phyloP scores from a whole-genome alignment of 331 rosid species.

The Rosa hybrid region DNA sequence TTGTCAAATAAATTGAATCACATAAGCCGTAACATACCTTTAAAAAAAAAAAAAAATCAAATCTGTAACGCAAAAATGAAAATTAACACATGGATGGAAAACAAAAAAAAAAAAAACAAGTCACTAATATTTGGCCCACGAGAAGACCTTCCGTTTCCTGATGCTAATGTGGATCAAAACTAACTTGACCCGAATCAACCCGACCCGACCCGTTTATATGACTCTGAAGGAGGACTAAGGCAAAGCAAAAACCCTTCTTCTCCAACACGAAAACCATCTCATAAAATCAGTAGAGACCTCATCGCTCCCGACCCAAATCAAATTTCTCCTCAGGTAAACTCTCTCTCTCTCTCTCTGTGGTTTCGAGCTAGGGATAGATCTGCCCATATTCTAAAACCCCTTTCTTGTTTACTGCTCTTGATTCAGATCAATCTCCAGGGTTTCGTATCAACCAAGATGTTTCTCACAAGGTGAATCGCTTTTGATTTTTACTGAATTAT shows the following conservation, averaged over 20 bases:
- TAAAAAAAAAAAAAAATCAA: too few species aligned
- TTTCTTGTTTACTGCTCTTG: not conserved
- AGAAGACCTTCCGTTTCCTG: too few species aligned
- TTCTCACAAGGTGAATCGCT: conserved; percentile 72
- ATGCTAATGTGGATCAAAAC: too few species aligned
- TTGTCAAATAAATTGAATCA: too few species aligned
- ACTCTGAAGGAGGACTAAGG: not conserved
- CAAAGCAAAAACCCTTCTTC: conserved; percentile 28
- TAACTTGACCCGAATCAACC: not conserved
- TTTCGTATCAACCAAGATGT: conserved; percentile 44
- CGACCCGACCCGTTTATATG: not conserved
- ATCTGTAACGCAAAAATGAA: too few species aligned
- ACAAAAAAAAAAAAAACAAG: too few species aligned
- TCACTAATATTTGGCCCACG: too few species aligned
- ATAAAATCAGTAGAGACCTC: not conserved
- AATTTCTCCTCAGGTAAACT: conserved; percentile 1
- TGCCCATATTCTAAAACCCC: not conserved
- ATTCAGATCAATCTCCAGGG: conserved; percentile 18
- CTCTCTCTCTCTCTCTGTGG: not conserved
- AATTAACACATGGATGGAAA: too few species aligned
- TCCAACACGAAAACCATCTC: conserved; percentile 26
- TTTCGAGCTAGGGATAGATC: conserved; percentile 17
- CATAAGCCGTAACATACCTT: too few species aligned
- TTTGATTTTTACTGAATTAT: not conserved
- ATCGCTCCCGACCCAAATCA: not conserved